Evolutionary conservation across 2,329 filamentous ascomycete species (phyloP).

Genomic region (Trichoderma atrobrunneum): DNA sequence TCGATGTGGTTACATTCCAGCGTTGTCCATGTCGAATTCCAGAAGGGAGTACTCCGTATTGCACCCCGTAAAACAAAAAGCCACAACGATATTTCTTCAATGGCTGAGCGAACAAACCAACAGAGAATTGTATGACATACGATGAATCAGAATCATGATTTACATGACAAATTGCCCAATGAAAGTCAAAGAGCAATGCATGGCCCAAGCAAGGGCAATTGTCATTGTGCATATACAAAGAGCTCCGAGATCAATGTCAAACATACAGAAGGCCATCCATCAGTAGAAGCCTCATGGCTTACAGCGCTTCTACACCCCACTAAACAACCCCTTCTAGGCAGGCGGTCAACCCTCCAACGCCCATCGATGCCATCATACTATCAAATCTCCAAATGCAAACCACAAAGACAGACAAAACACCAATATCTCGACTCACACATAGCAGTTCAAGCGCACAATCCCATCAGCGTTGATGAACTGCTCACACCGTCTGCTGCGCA

Average conservation of each 20-base stretch:
- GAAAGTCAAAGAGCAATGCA: background rate
- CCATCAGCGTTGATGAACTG: conserved; percentile 28
- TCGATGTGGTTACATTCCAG: background rate
- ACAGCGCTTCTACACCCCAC: background rate
- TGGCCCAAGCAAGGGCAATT: background rate
- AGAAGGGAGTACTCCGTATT: background rate
- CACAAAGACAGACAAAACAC: background rate
- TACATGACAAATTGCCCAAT: background rate
- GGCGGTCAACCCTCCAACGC: conserved; percentile 13
- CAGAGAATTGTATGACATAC: background rate
- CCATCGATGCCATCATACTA: background rate
- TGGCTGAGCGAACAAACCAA: background rate
- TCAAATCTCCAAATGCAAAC: background rate
- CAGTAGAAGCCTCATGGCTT: background rate
- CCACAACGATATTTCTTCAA: background rate
- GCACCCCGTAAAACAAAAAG: background rate
- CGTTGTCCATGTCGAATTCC: background rate
- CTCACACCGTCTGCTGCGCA: conserved; percentile 27
- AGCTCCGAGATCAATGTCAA: background rate
- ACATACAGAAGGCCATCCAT: background rate
- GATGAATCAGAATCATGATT: background rate
- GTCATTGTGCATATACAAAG: background rate
- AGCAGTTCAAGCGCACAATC: background rate
- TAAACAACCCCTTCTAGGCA: conserved; percentile 15
- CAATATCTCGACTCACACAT: background rate